Percentiles rank a stretch among this genome's conserved stretches.
phyloP scores from a whole-genome alignment of 2,329 filamentous ascomycete genomes.

The Hypoxylon rubiginosum region DNA sequence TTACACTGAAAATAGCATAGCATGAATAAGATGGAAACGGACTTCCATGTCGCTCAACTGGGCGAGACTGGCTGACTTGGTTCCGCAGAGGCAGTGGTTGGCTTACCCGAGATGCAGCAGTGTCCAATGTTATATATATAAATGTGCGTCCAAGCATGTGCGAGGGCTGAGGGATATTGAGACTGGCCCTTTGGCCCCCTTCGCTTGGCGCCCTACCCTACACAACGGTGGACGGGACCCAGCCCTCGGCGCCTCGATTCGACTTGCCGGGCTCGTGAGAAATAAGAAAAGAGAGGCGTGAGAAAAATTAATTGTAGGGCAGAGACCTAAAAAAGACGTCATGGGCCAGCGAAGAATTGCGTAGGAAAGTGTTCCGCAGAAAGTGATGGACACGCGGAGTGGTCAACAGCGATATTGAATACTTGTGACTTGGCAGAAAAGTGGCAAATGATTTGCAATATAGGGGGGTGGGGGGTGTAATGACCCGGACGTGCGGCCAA shows the following conservation, averaged over 20 bases:
- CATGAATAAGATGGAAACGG: slow-evolving; percentile 24
- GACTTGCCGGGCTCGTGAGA: slow-evolving; percentile 9
- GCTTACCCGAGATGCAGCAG: slow-evolving; percentile 31
- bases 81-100: slow-evolving; percentile 25
- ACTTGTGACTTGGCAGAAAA: slow-evolving; percentile 40
- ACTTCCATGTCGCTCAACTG: slow-evolving; percentile 25
- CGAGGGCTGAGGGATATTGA: slow-evolving; percentile 15
- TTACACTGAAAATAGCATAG: slow-evolving; percentile 31
- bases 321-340: slow-evolving; percentile 42
- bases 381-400: slow-evolving; percentile 36
- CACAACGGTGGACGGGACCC: slow-evolving; percentile 12
- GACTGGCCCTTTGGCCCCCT: slow-evolving; percentile 1
- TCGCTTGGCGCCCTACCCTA: slow-evolving; percentile 24
- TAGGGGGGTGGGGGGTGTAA: slow-evolving; percentile 30
- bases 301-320: slow-evolving; percentile 33
- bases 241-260: neutral
- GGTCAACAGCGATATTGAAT: slow-evolving; percentile 36
- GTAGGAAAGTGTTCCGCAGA: slow-evolving; percentile 26
- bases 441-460: slow-evolving; percentile 38
- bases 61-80: neutral
- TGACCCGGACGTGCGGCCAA: slow-evolving; percentile 37
- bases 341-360: slow-evolving; percentile 40
- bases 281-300: slow-evolving; percentile 3
- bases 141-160: slow-evolving; percentile 21
- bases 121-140: slow-evolving; percentile 40